A percentile compares a stretch with the other conserved stretches of the same genome.
These are phyloP conservation scores for Fusarium verticillioides DNA, from an alignment of 2,329 filamentous ascomycete species.

Conservation along the genomic window DNA sequence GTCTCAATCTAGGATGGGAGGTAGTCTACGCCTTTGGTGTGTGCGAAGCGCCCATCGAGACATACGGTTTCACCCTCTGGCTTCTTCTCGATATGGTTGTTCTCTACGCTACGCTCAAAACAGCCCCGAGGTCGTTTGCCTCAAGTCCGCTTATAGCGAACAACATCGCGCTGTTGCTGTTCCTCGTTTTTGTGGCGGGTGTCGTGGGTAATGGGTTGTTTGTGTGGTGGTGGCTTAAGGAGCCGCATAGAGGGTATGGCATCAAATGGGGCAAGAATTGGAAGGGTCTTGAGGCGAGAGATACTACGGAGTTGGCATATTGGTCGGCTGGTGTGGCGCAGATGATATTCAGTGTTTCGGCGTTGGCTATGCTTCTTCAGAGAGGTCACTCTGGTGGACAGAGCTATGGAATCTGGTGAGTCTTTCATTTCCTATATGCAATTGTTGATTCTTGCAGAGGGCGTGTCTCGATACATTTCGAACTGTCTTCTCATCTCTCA, in stretches of 20 bases:
- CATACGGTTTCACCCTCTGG: constrained; percentile 59
- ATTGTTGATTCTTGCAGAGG: constrained; percentile 13
- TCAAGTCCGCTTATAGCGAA: constrained; percentile 54
- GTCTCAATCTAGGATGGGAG: constrained; percentile 64
- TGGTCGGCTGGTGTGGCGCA: constrained; percentile 60
- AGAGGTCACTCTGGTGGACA: constrained; percentile 61
- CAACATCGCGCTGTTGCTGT: constrained; percentile 53
- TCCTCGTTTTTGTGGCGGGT: constrained; percentile 50
- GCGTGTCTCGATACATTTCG: constrained; percentile 27
- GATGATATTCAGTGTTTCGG: constrained; percentile 53
- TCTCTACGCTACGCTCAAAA: constrained; percentile 58
- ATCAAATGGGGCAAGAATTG: constrained; percentile 59
- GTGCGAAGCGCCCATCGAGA: constrained; percentile 56
- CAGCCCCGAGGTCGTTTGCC: constrained; percentile 57
- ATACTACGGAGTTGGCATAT: constrained; percentile 62
- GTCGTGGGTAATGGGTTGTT: constrained; percentile 55
- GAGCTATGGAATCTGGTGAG: constrained; percentile 61
- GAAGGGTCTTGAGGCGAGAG: constrained; percentile 53
- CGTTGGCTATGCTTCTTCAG: constrained; percentile 57
- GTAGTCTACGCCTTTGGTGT: constrained; percentile 61
- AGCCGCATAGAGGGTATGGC: constrained; percentile 54
- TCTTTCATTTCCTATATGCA: constrained; percentile 43
- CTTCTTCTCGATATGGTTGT: constrained; percentile 61
- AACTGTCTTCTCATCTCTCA: background rate
- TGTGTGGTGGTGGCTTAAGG: constrained; percentile 59